Evolutionary conservation across 768 basidiomycete genomes (phyloP).

Genomic region (Chlorophyllum brunneum): DNA sequence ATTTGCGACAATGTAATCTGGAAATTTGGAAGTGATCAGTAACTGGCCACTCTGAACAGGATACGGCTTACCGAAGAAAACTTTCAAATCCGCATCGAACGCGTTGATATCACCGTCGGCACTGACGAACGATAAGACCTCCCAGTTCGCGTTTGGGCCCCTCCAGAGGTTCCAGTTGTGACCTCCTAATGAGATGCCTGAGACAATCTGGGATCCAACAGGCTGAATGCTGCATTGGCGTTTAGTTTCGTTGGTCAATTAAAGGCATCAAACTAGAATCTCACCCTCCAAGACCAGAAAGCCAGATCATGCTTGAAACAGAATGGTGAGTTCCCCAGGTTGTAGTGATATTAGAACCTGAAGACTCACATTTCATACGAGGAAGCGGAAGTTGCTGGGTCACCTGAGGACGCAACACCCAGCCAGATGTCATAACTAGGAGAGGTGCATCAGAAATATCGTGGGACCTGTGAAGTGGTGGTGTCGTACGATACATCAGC

Average conservation of each 20-base stretch:
- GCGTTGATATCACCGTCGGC: conserved; percentile 41
- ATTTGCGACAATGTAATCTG: conserved; percentile 42
- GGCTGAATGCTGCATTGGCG: conserved; percentile 42
- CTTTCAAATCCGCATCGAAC: conserved; percentile 50
- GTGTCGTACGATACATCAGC: conserved; percentile 38
- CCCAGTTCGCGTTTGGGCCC: conserved; percentile 51
- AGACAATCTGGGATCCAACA: conserved; percentile 44
- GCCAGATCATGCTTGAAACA: conserved; percentile 52
- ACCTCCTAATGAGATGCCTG: conserved; percentile 39
- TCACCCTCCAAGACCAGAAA: conserved; percentile 52
- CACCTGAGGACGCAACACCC: conserved; percentile 37
- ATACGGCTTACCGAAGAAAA: conserved; percentile 45
- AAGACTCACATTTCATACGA: conserved; percentile 48
- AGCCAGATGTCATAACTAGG: conserved; percentile 53
- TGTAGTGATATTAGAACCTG: background rate
- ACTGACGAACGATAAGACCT: conserved; percentile 55
- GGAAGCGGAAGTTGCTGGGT: conserved; percentile 42
- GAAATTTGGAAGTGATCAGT: background rate
- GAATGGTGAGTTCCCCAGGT: background rate
- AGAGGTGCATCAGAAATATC: background rate
- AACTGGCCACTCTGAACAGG: background rate
- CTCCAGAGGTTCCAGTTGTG: conserved; percentile 55
- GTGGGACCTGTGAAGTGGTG: no score
- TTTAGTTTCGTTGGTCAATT: background rate
- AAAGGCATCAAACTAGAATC: conserved; percentile 1